Base-by-base conservation (phyloP, 2,329 filamentous ascomycete genomes). In the Sporothrix globosa region DNA sequence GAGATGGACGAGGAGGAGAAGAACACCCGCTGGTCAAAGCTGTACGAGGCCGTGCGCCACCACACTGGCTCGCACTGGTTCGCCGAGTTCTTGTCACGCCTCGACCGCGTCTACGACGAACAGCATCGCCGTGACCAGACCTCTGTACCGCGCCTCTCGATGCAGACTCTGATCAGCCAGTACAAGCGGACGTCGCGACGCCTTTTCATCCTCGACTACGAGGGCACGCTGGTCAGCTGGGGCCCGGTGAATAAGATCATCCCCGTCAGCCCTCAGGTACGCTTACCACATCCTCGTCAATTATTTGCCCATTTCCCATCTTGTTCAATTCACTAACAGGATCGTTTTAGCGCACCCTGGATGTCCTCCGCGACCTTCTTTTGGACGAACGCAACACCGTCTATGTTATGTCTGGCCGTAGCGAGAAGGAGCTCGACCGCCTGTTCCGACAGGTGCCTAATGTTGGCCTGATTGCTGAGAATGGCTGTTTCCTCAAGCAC, bases 351-450 rank as follows among this genome's bases (percentile, higher is more conserved):
- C 90, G 93, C 39, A 93, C 94, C 0, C 86, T 97, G 61, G 91
- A 94, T 72, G 89, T 93, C 0, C 81, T 98, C 17, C 93, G 91
- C 72, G 93, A 97, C 71, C 82, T 98, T 17, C 84, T 96, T 11
- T 84, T 90, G 11, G 93, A 97, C 76, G 87, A 90, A 27, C 88
- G 87, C 72, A 98, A 98, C 77, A 89, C 89, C 1, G 91, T 98
- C 34, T 98, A 97, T 76, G 90, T 98, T 74, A 98, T 97, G 93
- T 97, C 93, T 69, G 91, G 92, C 10, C 90, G 93, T 46, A 91
- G 90, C 74, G 92, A 93, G 0, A 92, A 96, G 75, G 93, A 97
- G 76, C 88, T 97, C 46, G 93, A 97, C 75, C 88, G 90, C 4
- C 84, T 96, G 1, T 97, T 98, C 84, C 90, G 90, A 68, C 88